Base-by-base conservation (phyloP, 108 stramenopile genomes). In the Aurantiochytrium sp. region DNA sequence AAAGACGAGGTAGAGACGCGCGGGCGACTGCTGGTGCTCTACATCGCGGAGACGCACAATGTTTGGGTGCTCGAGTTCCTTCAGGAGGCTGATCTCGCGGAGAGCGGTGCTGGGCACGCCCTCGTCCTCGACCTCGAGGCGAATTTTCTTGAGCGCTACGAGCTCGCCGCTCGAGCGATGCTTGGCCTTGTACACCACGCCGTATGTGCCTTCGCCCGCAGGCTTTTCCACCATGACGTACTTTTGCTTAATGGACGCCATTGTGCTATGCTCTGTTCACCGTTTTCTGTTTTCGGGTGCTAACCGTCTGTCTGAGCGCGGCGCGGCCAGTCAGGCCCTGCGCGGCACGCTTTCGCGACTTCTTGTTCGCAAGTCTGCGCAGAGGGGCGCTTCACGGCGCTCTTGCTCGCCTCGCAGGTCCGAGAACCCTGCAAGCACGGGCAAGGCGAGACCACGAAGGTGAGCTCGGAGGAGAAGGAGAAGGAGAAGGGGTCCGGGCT, bases 201-300 rank as follows among this genome's bases (percentile, higher is more conserved):
- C 99, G 90, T 99, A 99, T 10, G 99, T 98, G 58, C 99, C 99
- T 93, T 98, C 98, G 72, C 99, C 99, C 72, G 95, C 96, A 47
- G 97, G 89, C 76, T 91, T 96, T 47, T 96, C 97, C 58, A 97
- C 96, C 95, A 97, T 97, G 92, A 97, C 97, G 90, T 97, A 96
- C 91, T 97, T 97, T 12, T 83, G 45, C 76, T 45, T 83, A 16
- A 83, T 53, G 43, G 76, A 83, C 76, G 64, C 14, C 64, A 69
- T 69, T 8, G 25, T 69, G 64, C 25, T 18, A 35, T 69, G 64
- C 25, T 42, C 64, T 59, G 2, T 19, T 19, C n/a, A 59, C n/a
- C 59, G 59, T 59, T n/a, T n/a, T 59, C 19, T 59, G 35, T 35
- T 35, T 35, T 35, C 35, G 35, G 35, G 35, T 35, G 55, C 55